Base-by-base conservation (phyloP, 805 yeast genomes). In the Zygotorulaspora florentina region DNA sequence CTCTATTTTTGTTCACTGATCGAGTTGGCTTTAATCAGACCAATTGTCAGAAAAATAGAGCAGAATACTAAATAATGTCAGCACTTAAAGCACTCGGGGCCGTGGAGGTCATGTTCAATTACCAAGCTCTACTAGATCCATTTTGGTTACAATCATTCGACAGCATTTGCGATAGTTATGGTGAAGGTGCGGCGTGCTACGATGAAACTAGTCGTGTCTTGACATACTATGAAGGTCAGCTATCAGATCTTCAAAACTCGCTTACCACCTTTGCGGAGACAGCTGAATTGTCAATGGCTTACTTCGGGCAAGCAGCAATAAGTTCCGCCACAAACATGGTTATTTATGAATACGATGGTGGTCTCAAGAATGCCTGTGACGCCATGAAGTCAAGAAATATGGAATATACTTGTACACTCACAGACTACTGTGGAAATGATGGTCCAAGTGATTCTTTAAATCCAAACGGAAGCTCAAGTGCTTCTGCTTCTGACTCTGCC, bases 391-490 rank as follows among this genome's bases (percentile, higher is more conserved):
- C 26, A 12, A 12, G n/a, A 15, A 20, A 16, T 20, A 7, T 23
- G 12, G 16, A 13, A 7, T 42, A 42, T 13, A 12, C 1, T 4
- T 42, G 45, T n/a, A 8, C 9, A 8, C 25, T 28, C n/a, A 15
- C 15, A 13, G 45, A 42, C n/a, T 42, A 42, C 20, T 42, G 45
- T 15, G 45, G 45, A 11, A 17, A 28, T 5, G 20, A 28, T 17
- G 40, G 29, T 10, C 29, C 40, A 17, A 34, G 28, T 12, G 36
- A 35, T 18, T 8, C 39, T 30, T 20, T 28, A n/a, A 35, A 25
- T 29, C 28, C 33, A 15, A 25, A n/a, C 11, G 27, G 29, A 20
- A 23, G 17, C 29, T 36, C 39, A 2, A 13, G 41, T 16, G 37
- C 9, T 25, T n/a, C 41, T 33, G 42, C 23, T 16, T 23, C 44